Base-by-base conservation (phyloP, 148 eudicot genomes). In the Fagopyrum tataricum region DNA sequence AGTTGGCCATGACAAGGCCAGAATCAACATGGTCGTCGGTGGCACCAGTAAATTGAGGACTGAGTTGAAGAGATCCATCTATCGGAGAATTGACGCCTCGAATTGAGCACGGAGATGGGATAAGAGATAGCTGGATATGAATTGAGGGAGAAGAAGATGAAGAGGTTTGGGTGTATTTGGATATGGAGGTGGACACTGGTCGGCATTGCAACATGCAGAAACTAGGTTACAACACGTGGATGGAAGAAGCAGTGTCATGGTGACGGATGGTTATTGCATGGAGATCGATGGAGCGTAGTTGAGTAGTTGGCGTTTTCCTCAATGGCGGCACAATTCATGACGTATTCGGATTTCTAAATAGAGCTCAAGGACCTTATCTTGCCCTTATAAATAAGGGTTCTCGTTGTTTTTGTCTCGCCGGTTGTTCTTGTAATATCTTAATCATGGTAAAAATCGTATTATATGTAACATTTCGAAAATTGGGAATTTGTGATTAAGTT, bases 1-100 rank as follows among this genome's bases (percentile, higher is more conserved):
- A 37, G 97, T 79, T 5, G 98, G 97, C 98, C 98, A 93, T 76
- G 98, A 84, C 75, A 91, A 82, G 3, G 92, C 95, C 62, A 93
- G 75, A 87, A 91, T 84, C 79, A 91, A 84, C 82, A 87, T 62
- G 78, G 90, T 89, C n/a, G 89, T 90, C n/a, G 98, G 98, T 20
- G 97, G 97, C 61, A 87, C 92, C 78, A 93, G 84, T 15, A 84
- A 77, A 80, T 93, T 86, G 53, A 93, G 77, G 12, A 83, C 39
- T 0, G 85, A 70, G 79, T 86, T 89, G 2, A 93, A 7, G 51
- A 88, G 7, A 81, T 87, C 98, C 98, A 93, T 91, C 69, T 64
- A 37, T 31, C 43, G 0, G 18, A 62, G 47, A 4, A 13, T 26
- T 20, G 23, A 55, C 17, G 4, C 18, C 21, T 18, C 10, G 15